A percentile compares a stretch with the other conserved stretches of the same genome.
Evolutionary conservation across 1,284 basidiomycete species (phyloP).

Genomic region (Mrakiaceae sp.): DNA sequence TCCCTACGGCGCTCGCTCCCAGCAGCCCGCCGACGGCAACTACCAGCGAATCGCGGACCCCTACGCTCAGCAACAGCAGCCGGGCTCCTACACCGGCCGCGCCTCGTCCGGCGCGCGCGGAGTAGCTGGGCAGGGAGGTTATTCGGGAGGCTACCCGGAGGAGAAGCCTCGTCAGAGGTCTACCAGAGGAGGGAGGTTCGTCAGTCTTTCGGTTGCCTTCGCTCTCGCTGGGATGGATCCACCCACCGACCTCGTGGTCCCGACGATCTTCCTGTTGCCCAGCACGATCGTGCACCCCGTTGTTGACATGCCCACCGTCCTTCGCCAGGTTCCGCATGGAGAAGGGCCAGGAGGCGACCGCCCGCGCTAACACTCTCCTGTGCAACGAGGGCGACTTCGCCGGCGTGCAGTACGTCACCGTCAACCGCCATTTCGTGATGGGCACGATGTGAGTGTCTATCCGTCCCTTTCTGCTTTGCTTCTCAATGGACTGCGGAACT

Average conservation of each 20-base stretch:
- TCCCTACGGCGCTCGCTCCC: neutral
- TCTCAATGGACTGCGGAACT: neutral
- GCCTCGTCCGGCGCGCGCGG: neutral
- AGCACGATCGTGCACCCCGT: conserved; percentile 1
- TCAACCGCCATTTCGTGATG: conserved; percentile 22
- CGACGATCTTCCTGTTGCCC: neutral
- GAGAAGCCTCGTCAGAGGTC: neutral
- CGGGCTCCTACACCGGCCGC: neutral
- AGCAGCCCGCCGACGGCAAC: neutral
- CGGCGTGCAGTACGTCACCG: conserved; percentile 18
- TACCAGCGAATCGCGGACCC: neutral
- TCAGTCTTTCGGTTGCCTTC: too few relatives aligned
- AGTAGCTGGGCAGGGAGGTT: too few relatives aligned
- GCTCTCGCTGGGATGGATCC: too few relatives aligned
- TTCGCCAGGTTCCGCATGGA: conserved; percentile 12
- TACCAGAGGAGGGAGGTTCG: neutral
- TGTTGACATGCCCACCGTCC: neutral
- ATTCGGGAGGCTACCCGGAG: neutral
- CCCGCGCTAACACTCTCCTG: conserved; percentile 19
- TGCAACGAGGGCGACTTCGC: conserved; percentile 21
- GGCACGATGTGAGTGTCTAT: conserved; percentile 17
- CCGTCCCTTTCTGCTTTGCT: neutral
- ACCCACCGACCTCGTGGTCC: too few relatives aligned
- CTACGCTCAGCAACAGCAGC: neutral
- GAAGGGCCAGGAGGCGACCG: conserved; percentile 13